phyloP scores from a whole-genome alignment of 2,329 filamentous ascomycete genomes.

The Calonectria pseudoturangicola region DNA sequence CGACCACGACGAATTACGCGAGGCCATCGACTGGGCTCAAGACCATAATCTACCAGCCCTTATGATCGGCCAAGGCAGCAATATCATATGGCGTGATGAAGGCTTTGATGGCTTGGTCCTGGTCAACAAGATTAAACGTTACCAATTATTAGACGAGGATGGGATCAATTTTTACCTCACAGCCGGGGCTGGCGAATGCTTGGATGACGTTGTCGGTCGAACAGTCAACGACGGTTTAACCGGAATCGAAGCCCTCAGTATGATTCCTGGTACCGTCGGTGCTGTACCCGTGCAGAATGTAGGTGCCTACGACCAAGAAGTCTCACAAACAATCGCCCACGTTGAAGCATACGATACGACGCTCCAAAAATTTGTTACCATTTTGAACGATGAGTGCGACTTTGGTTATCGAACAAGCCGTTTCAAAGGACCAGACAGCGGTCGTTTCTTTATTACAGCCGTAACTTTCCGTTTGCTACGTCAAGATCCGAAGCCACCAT shows the following conservation, averaged over 20 bases:
- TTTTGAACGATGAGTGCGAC: background rate
- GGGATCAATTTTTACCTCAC: background rate
- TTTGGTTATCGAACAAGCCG: slow-evolving; percentile 6
- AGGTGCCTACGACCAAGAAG: background rate
- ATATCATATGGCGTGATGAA: slow-evolving; percentile 6
- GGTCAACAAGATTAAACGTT: background rate
- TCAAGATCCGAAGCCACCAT: background rate
- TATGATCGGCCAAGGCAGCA: slow-evolving; percentile 12
- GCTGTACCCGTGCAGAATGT: slow-evolving; percentile 6
- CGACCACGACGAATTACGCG: background rate
- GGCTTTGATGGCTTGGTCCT: background rate
- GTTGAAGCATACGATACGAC: background rate
- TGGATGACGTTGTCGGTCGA: background rate
- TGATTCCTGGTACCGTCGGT: slow-evolving; percentile 5
- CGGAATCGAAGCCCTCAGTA: background rate
- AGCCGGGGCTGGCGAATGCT: background rate
- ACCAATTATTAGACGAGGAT: background rate
- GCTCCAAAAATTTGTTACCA: background rate
- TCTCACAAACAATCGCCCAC: background rate
- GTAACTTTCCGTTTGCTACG: background rate
- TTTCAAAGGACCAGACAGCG: background rate
- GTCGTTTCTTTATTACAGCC: background rate
- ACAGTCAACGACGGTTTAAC: background rate
- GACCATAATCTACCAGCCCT: background rate
- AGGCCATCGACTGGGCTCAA: slow-evolving; percentile 6